Evolutionary conservation across 208 protist species (phyloP).

Genomic region (Acanthamoeba healyi): DNA sequence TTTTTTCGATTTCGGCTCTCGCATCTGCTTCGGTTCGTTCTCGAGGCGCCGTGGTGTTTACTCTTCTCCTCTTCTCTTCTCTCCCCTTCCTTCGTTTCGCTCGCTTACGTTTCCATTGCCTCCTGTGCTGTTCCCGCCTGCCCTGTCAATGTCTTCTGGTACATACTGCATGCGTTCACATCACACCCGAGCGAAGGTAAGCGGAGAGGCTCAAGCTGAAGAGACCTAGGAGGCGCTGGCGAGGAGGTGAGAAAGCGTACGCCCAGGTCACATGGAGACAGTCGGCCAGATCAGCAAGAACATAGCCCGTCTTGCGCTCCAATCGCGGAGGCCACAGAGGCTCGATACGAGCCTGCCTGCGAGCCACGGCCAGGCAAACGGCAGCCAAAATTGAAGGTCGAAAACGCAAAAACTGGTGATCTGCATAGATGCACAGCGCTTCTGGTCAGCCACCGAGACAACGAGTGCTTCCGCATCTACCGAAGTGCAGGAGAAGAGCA

Average conservation of each 20-base stretch:
- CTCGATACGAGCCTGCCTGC: slow-evolving; percentile 70
- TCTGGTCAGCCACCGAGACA: background rate
- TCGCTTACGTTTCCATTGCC: background rate
- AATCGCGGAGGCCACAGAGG: slow-evolving; percentile 27
- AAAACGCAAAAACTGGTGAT: slow-evolving; percentile 68
- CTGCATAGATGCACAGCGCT: background rate
- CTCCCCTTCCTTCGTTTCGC: background rate
- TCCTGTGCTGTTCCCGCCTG: slow-evolving; percentile 3
- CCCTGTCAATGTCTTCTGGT: background rate
- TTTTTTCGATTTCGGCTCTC: background rate
- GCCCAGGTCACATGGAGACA: slow-evolving; percentile 49
- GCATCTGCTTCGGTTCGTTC: no score
- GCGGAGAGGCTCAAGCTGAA: background rate
- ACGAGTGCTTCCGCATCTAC: no score
- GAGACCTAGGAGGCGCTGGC: background rate
- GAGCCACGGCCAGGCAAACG: slow-evolving; percentile 58
- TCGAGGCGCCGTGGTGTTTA: background rate
- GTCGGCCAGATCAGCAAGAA: background rate
- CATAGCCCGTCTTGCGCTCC: slow-evolving; percentile 44
- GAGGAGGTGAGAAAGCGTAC: background rate
- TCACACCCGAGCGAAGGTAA: background rate
- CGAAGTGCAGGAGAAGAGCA: background rate
- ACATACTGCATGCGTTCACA: background rate
- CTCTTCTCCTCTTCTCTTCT: background rate
- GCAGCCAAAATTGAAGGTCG: slow-evolving; percentile 68